Evolutionary conservation across 1,139 yeast species (phyloP), one percentile per base, ranked within the genome.

Genomic region (Pneumocystis wakefieldiae): DNA sequence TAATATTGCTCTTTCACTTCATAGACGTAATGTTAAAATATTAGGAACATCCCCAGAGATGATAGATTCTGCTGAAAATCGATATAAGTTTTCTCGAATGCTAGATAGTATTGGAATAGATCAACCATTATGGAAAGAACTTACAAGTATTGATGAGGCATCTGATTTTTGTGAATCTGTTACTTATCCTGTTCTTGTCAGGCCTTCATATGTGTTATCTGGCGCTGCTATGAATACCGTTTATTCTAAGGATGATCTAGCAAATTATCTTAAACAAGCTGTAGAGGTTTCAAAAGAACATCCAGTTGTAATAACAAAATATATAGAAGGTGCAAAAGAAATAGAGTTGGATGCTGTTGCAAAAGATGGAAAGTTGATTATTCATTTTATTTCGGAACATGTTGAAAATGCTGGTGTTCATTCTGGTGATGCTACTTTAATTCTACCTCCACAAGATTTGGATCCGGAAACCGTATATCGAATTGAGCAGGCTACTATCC

Each of bases 211-310:
- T 73, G 98, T 92, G 48, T 80, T 92, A 69, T 90, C 97, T 63
- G 98, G 98, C 79, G 98, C 98, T 71, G 98, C 98, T 66, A 92
- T 92, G 98, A 90, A 89, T 77, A 90, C 96, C 48, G 96, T 91
- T 65, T 89, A 89, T 77, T 85, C 95, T 59, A 83, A 83, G 73
- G 92, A 86, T 70, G 97, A 92, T 74, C 81, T 92, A 73, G 95
- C 88, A 61, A 82, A 87, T 59, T 89, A 90, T 76, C 81, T 92
- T 75, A 82, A 87, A 68, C 96, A 91, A 75, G 98, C 98, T 64
- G 96, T 88, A 65, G 96, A 90, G 70, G 98, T 92, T 68, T 91
- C 97, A 63, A 95, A 95, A 69, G 98, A 92, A 72, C 89, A 91
- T 76, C 98, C 98, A 53, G 98, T 92, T 68, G 98, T 92, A 64